Evolutionary conservation across 805 yeast genomes (phyloP).

Genomic region (Pichia phayaonensis): DNA sequence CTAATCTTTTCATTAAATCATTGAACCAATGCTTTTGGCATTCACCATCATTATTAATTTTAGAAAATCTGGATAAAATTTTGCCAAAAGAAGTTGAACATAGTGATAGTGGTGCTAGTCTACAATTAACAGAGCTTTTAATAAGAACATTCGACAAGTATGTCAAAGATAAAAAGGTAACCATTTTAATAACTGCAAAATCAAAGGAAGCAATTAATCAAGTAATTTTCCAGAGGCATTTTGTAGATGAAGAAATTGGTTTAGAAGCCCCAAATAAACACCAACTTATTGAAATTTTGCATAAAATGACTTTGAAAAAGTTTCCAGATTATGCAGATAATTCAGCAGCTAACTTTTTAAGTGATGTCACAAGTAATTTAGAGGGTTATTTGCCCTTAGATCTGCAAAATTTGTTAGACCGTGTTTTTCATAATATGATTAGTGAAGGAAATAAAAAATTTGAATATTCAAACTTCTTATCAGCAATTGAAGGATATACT

Average conservation of each 20-base stretch:
- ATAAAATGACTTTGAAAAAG: conserved; percentile 24
- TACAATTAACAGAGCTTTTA: conserved; percentile 59
- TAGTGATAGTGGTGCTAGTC: conserved; percentile 51
- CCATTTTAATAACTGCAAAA: conserved; percentile 54
- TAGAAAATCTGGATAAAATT: conserved; percentile 73
- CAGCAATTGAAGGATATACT: conserved; percentile 58
- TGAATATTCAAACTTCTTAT: conserved; percentile 35
- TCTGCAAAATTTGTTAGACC: conserved; percentile 59
- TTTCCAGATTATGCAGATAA: conserved; percentile 26
- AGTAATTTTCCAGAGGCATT: conserved; percentile 55
- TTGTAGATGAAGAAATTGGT: conserved; percentile 54
- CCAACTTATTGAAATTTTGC: conserved; percentile 39
- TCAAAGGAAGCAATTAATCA: conserved; percentile 61
- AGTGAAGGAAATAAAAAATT: conserved; percentile 10
- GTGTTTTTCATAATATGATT: conserved; percentile 51
- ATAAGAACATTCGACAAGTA: conserved; percentile 36
- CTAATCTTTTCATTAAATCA: conserved; percentile 41
- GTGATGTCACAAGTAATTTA: conserved; percentile 58
- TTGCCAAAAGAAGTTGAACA: conserved; percentile 56
- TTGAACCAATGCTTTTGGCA: conserved; percentile 50
- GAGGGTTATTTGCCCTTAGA: conserved; percentile 91
- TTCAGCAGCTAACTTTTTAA: conserved; percentile 30
- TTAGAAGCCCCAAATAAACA: conserved; percentile 64
- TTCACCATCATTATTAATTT: conserved; percentile 62
- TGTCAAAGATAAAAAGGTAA: conserved; percentile 40